Base-by-base conservation (phyloP, 768 basidiomycete genomes). In the Lactarius hatsudake region DNA sequence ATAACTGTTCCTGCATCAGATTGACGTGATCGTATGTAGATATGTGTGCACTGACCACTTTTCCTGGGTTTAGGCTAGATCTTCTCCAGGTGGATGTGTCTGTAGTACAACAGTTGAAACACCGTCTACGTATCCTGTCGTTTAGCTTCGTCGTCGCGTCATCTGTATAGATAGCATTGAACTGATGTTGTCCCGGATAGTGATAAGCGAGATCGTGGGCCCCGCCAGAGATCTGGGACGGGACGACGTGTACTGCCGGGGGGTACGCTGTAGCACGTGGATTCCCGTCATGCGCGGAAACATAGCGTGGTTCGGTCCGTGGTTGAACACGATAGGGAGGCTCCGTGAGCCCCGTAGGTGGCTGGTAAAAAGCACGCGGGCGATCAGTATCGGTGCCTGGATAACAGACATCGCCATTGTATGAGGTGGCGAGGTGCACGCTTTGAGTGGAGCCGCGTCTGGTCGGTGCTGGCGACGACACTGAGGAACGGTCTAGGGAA, bases 21-120 rank as follows among this genome's bases (percentile, higher is more conserved):
- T 61, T 13, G 70, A 12, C 10, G 18, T 23, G 26, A 45, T 26
- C 7, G 45, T 26, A 12, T 32, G 32, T 2, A 0, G 45, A 7
- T n/a, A 2, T 30, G 36, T 15, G 34, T 51, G 32, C 7, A 72
- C 83, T 65, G 69, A 83, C 83, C 71, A 93, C 91, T 84, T 93
- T 93, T 32, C 91, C 91, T 1, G 90, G 90, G 66, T 84, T 87
- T 66, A 93, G 82, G 73, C 89, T 91, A 18, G 85, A 87, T 67
- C 91, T 78, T 42, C 91, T 78, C 91, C 91, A 93, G 30, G 90
- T 92, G 59, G 87, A 88, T 38, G 91, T 92, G 69, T 93, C 91
- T 17, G 91, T 91, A 30, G 90, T 92, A 75, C 88, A 87, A 76
- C 91, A 93, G 75, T 93, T 93, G 83, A 89, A 92, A 76, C 91